These are phyloP conservation scores for Ceratocystis colombiana DNA, from an alignment of 2,329 filamentous ascomycete species.

Conservation along the genomic window DNA sequence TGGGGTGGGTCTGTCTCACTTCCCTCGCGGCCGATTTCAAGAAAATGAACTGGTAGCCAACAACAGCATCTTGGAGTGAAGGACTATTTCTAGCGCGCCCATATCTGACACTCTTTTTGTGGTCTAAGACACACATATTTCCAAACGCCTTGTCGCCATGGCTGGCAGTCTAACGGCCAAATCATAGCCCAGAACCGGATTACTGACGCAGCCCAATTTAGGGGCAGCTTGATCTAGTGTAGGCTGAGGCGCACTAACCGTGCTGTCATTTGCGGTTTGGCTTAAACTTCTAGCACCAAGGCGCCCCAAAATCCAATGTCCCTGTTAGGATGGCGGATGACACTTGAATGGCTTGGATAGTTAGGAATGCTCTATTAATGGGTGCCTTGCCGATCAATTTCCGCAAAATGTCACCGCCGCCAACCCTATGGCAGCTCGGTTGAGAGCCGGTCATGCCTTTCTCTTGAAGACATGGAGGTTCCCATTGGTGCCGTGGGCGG, in stretches of 20 bases:
- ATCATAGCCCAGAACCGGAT: conserved; percentile 51
- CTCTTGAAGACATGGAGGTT: conserved; percentile 41
- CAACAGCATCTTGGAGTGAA: conserved; percentile 30
- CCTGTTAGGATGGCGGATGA: conserved; percentile 58
- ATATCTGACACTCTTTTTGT: conserved; percentile 37
- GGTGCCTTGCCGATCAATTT: conserved; percentile 57
- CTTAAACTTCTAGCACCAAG: conserved; percentile 13
- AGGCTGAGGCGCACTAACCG: conserved; percentile 59
- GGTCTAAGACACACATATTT: conserved; percentile 39
- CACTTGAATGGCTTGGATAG: conserved; percentile 37
- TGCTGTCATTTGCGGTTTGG: conserved; percentile 40
- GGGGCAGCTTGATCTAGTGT: conserved; percentile 50
- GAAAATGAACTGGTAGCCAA: background rate
- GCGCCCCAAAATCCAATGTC: conserved; percentile 40
- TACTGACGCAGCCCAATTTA: conserved; percentile 52
- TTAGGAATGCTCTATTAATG: conserved; percentile 47
- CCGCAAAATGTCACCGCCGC: conserved; percentile 42
- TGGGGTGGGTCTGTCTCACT: too few species aligned
- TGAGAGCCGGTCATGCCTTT: conserved; percentile 43
- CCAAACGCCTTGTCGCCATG: conserved; percentile 32
- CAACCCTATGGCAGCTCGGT: conserved; percentile 45
- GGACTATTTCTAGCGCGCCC: conserved; percentile 40
- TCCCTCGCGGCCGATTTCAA: too few species aligned
- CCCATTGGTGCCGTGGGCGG: conserved; percentile 42
- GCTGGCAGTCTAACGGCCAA: conserved; percentile 42